Percentiles rank a stretch among this genome's conserved stretches.
These are phyloP conservation scores for Cucumis cinereus DNA, from an alignment of 306 rosid genomes.

Conservation along the genomic window DNA sequence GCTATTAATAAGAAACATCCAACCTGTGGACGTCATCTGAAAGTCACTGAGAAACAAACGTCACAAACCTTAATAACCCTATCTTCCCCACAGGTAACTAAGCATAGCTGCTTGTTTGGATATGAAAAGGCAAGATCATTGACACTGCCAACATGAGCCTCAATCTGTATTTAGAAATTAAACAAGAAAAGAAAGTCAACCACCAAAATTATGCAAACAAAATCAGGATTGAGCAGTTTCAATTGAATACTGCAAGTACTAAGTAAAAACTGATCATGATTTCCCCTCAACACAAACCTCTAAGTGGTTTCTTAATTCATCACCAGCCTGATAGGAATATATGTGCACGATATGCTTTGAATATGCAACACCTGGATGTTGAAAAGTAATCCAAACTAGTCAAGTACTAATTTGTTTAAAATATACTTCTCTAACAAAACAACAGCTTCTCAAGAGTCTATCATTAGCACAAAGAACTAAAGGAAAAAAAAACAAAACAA, in stretches of 20 bases:
- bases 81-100: slow-evolving; percentile 96
- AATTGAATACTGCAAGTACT: not conserved
- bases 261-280: slow-evolving; percentile 10
- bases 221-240: not conserved
- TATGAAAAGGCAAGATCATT: slow-evolving; percentile 95
- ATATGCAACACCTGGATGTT: slow-evolving; percentile 83
- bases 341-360: slow-evolving; percentile 90
- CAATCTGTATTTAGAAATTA: slow-evolving; percentile 47
- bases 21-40: slow-evolving; percentile 14
- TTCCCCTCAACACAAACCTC: slow-evolving; percentile 53
- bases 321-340: slow-evolving; percentile 80
- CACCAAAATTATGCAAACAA: not conserved
- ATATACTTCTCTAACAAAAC: not conserved
- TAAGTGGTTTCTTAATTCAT: slow-evolving; percentile 72
- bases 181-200: slow-evolving; percentile 2
- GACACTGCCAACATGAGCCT: slow-evolving; percentile 92
- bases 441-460: slow-evolving; percentile 5
- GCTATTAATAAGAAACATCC: not conserved
- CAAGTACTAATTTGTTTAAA: not conserved
- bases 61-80: slow-evolving; percentile 94
- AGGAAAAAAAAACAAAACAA: not conserved
- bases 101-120: slow-evolving; percentile 88
- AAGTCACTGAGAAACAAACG: slow-evolving; percentile 39
- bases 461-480: not conserved
- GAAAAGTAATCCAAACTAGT: slow-evolving; percentile 9